Conservation (phyloP, 2,329 filamentous ascomycete species). For the Penicillium sp. region DNA sequence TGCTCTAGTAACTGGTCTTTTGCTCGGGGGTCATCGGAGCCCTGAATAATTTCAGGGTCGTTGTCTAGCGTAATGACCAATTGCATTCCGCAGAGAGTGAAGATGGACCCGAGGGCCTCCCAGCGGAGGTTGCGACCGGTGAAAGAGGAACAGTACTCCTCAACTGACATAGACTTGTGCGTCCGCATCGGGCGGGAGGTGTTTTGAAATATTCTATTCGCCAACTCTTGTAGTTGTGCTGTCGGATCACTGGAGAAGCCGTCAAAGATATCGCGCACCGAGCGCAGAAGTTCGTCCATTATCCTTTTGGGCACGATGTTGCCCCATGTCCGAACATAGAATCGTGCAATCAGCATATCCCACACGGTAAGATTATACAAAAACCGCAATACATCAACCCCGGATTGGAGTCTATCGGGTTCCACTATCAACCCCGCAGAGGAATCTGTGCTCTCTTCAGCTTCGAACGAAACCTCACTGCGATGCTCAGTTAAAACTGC, state of each 20-base stretch:
- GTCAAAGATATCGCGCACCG: slow-evolving; percentile 27
- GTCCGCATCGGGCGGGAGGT: slow-evolving; percentile 27
- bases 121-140: slow-evolving; percentile 37
- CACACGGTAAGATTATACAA: slow-evolving; percentile 29
- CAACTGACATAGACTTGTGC: slow-evolving; percentile 29
- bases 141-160: slow-evolving; percentile 33
- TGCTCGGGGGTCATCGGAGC: slow-evolving; percentile 18
- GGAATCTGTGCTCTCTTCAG: slow-evolving; percentile 23
- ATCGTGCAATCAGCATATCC: slow-evolving; percentile 27
- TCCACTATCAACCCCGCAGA: slow-evolving; percentile 23
- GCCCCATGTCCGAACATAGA: slow-evolving; percentile 24
- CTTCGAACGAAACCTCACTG: slow-evolving; percentile 33
- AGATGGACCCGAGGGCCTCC: slow-evolving; percentile 43
- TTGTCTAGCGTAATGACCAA: slow-evolving; percentile 30
- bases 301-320: slow-evolving; percentile 26
- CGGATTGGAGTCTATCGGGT: slow-evolving; percentile 30
- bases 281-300: slow-evolving; percentile 27
- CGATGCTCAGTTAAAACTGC: slow-evolving; percentile 36
- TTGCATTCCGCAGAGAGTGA: slow-evolving; percentile 41
- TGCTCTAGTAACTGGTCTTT: slow-evolving; percentile 34
- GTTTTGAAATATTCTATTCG: slow-evolving; percentile 32
- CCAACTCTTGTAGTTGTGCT: slow-evolving; percentile 26
- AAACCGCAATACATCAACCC: slow-evolving; percentile 31
- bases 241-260: slow-evolving; percentile 26
- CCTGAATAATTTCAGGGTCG: slow-evolving; percentile 29